Evolutionary conservation across 169 alveolate genomes (phyloP).

Genomic region (Perkinsus marinus): DNA sequence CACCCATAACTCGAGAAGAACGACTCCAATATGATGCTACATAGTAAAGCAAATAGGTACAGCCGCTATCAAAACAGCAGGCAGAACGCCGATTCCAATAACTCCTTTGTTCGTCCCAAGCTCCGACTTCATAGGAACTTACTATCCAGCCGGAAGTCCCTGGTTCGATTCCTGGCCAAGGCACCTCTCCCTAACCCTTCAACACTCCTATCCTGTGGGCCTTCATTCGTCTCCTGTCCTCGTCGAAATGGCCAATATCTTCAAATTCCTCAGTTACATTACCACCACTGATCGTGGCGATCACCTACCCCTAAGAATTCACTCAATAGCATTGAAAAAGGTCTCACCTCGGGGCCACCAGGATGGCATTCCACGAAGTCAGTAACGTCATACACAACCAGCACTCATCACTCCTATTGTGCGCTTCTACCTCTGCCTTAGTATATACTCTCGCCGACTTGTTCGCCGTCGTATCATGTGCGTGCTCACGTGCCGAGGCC

Average conservation of each 20-base stretch:
- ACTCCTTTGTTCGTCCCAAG: not conserved
- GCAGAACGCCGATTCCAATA: not conserved
- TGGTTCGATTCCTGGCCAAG: not conserved
- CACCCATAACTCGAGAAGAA: not conserved
- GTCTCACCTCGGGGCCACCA: slow-evolving; percentile 38
- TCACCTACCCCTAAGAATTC: not conserved
- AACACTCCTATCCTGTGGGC: slow-evolving; percentile 14
- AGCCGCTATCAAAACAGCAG: not conserved
- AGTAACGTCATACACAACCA: slow-evolving; percentile 59
- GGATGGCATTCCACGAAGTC: slow-evolving; percentile 43
- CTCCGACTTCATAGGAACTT: not conserved
- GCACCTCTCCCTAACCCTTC: slow-evolving; percentile 1
- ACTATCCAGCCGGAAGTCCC: not conserved
- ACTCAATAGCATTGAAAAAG: not conserved
- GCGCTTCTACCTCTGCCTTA: slow-evolving; percentile 31
- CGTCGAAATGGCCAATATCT: slow-evolving; percentile 14
- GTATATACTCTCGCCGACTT: not conserved
- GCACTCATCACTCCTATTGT: slow-evolving; percentile 32
- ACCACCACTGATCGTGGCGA: slow-evolving; percentile 1
- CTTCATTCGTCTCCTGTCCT: slow-evolving; percentile 11
- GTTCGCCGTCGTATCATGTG: not conserved
- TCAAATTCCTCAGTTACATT: slow-evolving; percentile 27
- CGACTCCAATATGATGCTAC: not conserved
- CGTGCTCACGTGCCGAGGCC: not conserved
- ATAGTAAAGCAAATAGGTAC: not conserved